Evolutionary conservation across 192 early-diverging fungal species (phyloP), one percentile per base, ranked within the genome.

Genomic region (Backusella psychrophila): DNA sequence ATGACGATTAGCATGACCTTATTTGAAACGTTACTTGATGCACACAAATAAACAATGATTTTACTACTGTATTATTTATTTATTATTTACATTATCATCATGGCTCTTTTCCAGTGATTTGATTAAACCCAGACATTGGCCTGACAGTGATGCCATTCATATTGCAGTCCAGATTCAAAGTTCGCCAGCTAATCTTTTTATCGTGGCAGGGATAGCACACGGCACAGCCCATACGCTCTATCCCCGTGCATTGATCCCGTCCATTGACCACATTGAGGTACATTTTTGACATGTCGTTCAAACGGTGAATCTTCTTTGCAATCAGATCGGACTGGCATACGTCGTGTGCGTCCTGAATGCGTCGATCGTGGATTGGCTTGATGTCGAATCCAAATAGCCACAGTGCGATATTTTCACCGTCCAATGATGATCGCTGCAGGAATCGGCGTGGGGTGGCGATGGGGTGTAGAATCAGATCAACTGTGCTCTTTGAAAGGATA

Each of bases 1-100:
- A 88, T 90, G 19, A 86, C 91, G 3, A 87, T 95, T 53, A 89
- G 84, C 44, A 91, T 95, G 88, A 89, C 90, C 0, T 74, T 89
- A 34, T 95, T 88, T 79, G 94, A 95, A 73, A 75, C 83, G 63
- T 65, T 95, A 35, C 94, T 94, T 76, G 78, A 83, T 68, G 77
- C 59, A 15, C 72, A 71, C 21, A 71, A 71, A 71, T 46, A 71
- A 38, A 36, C 7, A 69, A 41, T 42, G 5, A 41, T 26, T 23
- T 23, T 23, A 11, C 21, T 26, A 19, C 17, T 59, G 19, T n/a
- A 49, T 19, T 59, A 6, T 59, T 56, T 56, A 56, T 23, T 56
- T 56, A 56, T 56, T 26, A 52, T 52, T 59, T 59, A 23, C 23
- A 23, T 26, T 26, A 59, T 53, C 11, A 49, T 15, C 7, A 53